Percentiles rank a stretch among this genome's conserved stretches.
Conservation (phyloP, 2,329 filamentous ascomycete species). For the Diatrype stigma region DNA sequence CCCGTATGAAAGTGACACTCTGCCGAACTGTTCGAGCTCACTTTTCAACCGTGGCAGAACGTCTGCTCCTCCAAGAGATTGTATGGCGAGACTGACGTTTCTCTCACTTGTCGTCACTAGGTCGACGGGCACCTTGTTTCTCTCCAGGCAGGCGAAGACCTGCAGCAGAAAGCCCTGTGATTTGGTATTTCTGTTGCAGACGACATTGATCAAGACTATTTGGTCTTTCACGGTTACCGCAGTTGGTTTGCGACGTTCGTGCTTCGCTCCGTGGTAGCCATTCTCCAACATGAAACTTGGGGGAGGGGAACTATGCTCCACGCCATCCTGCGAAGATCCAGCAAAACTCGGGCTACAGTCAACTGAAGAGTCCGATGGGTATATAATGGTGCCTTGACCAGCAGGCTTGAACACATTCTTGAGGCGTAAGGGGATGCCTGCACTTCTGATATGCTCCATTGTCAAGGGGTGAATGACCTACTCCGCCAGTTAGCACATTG, state of each 20-base stretch:
- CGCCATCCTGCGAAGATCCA: constrained; percentile 6
- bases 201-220: constrained; percentile 23
- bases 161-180: constrained; percentile 24
- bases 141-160: constrained; percentile 25
- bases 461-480: constrained; percentile 77
- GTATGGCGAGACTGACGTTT: constrained; percentile 25
- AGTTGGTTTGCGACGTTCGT: constrained; percentile 23
- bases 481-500: constrained; percentile 9
- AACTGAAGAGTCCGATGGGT: constrained; percentile 37
- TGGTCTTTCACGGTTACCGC: constrained; percentile 27
- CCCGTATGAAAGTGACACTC: constrained; percentile 19
- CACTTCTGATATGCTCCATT: constrained; percentile 70
- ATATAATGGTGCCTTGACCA: constrained; percentile 58
- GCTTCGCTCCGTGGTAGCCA: constrained; percentile 23
- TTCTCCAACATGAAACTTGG: constrained; percentile 26
- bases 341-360: constrained; percentile 4
- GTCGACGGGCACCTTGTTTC: constrained; percentile 23
- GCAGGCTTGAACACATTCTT: constrained; percentile 65
- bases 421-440: constrained; percentile 57
- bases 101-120: constrained; percentile 26
- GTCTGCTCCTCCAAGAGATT: constrained; percentile 17
- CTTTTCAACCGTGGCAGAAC: constrained; percentile 19
- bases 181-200: constrained; percentile 26
- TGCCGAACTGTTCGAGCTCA: constrained; percentile 24
- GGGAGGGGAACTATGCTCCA: constrained; percentile 10